These are phyloP conservation scores for Hypoxylon subgilvum DNA, from an alignment of 495 filamentous ascomycete species.

Conservation along the genomic window DNA sequence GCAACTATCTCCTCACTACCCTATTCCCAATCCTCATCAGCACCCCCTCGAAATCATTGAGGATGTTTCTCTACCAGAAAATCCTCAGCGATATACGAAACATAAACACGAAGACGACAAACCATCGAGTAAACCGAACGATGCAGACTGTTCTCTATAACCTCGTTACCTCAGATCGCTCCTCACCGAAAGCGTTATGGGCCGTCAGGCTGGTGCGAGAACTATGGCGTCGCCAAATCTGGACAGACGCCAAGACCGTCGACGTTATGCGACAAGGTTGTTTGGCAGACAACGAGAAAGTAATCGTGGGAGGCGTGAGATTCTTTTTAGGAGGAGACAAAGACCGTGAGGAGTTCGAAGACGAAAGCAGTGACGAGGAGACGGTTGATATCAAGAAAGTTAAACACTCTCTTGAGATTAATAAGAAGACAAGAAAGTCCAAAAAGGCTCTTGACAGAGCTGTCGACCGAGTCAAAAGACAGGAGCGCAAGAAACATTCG, in stretches of 20 bases:
- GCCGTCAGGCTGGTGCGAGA: constrained; percentile 88
- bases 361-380: constrained; percentile 84
- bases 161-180: constrained; percentile 81
- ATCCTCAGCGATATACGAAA: constrained; percentile 87
- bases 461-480: constrained; percentile 72
- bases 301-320: constrained; percentile 80
- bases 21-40: constrained; percentile 89
- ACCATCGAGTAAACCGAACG: constrained; percentile 89
- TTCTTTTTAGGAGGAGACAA: constrained; percentile 90
- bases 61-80: constrained; percentile 84
- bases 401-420: constrained; percentile 84
- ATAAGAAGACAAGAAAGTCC: constrained; percentile 94
- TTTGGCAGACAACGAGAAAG: constrained; percentile 84
- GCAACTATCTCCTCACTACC: constrained; percentile 77
- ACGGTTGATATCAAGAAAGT: constrained; percentile 78
- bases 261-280: constrained; percentile 93
- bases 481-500: constrained; percentile 85
- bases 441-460: constrained; percentile 78
- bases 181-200: constrained; percentile 88
- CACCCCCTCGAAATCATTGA: constrained; percentile 85
- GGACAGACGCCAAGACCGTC: constrained; percentile 85
- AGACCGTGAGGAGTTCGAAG: constrained; percentile 88
- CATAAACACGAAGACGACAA: constrained; percentile 81
- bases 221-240: constrained; percentile 86
- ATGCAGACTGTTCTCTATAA: constrained; percentile 93